Evolutionary conservation across 192 early-diverging fungal genomes (phyloP).

Genomic region (Podila clonocystis): DNA sequence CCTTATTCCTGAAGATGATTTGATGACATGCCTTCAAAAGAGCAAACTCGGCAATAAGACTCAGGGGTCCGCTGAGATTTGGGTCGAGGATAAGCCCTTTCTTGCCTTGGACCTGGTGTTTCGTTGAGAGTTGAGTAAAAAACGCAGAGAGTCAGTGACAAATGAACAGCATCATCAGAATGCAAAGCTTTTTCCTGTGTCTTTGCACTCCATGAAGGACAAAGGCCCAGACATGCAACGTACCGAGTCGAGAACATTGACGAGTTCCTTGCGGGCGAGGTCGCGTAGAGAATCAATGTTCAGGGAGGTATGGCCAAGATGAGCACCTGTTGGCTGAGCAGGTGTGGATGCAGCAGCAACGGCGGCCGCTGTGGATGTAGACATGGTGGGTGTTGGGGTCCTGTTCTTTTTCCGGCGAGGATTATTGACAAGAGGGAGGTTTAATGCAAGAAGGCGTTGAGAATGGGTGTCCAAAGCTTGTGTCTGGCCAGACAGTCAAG

Average conservation of each 20-base stretch:
- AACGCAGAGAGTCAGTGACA: not conserved
- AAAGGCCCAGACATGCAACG: too few species aligned
- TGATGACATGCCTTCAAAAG: conserved; percentile 74
- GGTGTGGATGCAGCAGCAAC: conserved; percentile 47
- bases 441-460: not conserved
- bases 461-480: too few species aligned
- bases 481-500: too few species aligned
- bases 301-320: conserved; percentile 63
- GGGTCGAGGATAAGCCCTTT: conserved; percentile 93
- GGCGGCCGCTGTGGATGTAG: conserved; percentile 45
- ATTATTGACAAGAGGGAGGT: not conserved
- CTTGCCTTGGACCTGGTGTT: conserved; percentile 80
- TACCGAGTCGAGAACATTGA: conserved; percentile 81
- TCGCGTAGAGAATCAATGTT: conserved; percentile 69
- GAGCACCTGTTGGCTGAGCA: conserved; percentile 46
- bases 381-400: conserved; percentile 10
- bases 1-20: not conserved
- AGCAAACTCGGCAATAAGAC: conserved; percentile 88
- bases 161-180: too few species aligned
- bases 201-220: too few species aligned
- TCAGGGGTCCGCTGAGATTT: conserved; percentile 83
- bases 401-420: not conserved
- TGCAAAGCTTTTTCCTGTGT: too few species aligned
- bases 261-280: conserved; percentile 67
- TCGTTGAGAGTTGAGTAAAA: not conserved